These are phyloP conservation scores for Termitomyces sp. DNA, from an alignment of 768 basidiomycete genomes.

Conservation along the genomic window DNA sequence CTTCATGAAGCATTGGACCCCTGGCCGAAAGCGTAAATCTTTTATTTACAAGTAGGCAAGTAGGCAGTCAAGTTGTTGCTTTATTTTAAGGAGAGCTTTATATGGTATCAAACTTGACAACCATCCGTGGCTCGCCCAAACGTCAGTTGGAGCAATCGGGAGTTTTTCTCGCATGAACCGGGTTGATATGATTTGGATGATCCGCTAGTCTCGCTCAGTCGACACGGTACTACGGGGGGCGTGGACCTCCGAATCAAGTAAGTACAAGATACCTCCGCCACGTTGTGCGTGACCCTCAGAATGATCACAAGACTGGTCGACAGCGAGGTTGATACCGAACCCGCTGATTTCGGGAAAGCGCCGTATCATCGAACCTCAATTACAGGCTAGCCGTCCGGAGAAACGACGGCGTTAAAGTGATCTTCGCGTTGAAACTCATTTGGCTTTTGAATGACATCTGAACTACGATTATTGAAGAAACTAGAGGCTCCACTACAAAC, in stretches of 20 bases:
- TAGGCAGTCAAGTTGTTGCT: not conserved
- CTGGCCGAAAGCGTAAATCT: constrained; percentile 13
- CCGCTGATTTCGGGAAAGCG: not conserved
- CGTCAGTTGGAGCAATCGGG: constrained; percentile 13
- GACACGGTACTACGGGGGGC: not conserved
- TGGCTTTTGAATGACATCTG: not conserved
- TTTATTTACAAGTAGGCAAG: too few relatives aligned
- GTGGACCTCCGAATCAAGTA: not conserved
- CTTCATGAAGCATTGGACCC: not conserved
- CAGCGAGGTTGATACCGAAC: not conserved
- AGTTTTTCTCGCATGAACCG: not conserved
- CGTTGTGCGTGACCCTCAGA: constrained; percentile 5
- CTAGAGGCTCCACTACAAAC: not conserved
- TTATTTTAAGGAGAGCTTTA: constrained; percentile 4
- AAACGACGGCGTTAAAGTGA: too few relatives aligned
- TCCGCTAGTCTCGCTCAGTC: constrained; percentile 9
- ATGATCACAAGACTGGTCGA: constrained; percentile 3
- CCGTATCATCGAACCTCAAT: not conserved
- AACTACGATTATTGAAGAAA: not conserved
- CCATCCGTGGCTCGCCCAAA: constrained; percentile 12
- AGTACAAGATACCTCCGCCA: constrained; percentile 11
- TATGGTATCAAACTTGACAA: constrained; percentile 11
- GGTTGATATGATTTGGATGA: too few relatives aligned
- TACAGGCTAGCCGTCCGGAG: not conserved
- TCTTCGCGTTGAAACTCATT: too few relatives aligned